phyloP scores from a whole-genome alignment of 495 filamentous ascomycete genomes.

The Emericellopsis terricola region DNA sequence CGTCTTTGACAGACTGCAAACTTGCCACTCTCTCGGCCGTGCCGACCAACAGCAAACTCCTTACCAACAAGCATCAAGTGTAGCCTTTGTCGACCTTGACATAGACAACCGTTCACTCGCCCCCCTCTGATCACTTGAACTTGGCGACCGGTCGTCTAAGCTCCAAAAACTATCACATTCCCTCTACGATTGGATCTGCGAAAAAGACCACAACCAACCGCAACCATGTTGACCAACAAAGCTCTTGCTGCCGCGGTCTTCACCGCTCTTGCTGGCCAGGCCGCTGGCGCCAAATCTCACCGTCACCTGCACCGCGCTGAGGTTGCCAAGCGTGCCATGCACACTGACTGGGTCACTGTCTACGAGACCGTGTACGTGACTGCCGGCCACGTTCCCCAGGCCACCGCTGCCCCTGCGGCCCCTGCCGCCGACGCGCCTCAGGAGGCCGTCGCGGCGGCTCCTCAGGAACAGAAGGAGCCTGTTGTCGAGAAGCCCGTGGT shows the following conservation, averaged over 20 bases:
- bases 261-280: constrained; percentile 11
- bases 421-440: constrained; percentile 1
- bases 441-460: too few relatives aligned
- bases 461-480: constrained; percentile 1
- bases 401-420: constrained; percentile 5
- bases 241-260: constrained; percentile 2
- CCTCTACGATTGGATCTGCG: constrained; percentile 8
- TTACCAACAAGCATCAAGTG: background rate
- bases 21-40: constrained; percentile 3
- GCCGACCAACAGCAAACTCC: constrained; percentile 1
- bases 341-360: constrained; percentile 13
- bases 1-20: constrained; percentile 20
- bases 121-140: too few relatives aligned
- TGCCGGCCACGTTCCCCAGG: constrained; percentile 5
- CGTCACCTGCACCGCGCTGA: constrained; percentile 9
- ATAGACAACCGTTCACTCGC: background rate
- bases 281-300: constrained; percentile 8
- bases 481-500: background rate
- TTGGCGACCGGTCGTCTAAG: background rate
- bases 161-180: constrained; percentile 5
- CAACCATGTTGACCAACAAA: constrained; percentile 1
- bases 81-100: background rate
- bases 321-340: constrained; percentile 12
- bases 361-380: constrained; percentile 14
- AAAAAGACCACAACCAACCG: constrained; percentile 4